Evolutionary conservation across 495 filamentous ascomycete genomes (phyloP), one percentile per base, ranked within the genome.

Genomic region (Glarea lozoyensis): DNA sequence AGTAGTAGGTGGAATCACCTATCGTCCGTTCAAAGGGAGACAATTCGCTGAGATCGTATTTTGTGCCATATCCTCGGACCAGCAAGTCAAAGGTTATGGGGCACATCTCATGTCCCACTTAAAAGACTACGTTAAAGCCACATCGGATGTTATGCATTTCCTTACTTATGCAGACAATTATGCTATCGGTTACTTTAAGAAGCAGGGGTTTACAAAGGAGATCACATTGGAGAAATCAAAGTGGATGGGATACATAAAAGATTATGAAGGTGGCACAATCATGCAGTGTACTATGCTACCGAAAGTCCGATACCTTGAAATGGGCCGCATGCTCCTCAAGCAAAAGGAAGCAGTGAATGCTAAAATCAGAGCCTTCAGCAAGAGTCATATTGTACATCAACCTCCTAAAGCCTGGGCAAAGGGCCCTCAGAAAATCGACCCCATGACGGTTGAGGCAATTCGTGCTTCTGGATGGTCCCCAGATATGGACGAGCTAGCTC

Each of bases 181-280:
- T 56, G 92, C 92, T 16, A 98, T 96, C 50, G 92, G 93, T 6
- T 98, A 97, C 58, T 98, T 98, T 68, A 94, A 97, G 61, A 98
- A 98, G 61, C 92, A 98, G 61, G 92, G 92, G 0, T 98, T 98
- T 53, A 97, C 93, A 0, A 98, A 98, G 60, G 89, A 98, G 49
- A 97, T 98, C 52, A 95, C 88, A 0, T 76, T 98, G 1, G 86
- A 89, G 33, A 83, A 78, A 56, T 76, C 81, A 6, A 80, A 86
- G 13, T 98, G 92, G 92, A 98, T 97, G 93, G 92, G 92, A 21
- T 98, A 96, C 58, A 98, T 98, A 61, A 98, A 98, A 63, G 92
- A 98, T 62, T 98, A 98, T 62, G 92, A 98, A 65, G 92, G 92
- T 21, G 92, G 92, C 32, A 98, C 92, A 0, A 94, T 98, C 50